Conservation (phyloP, 768 basidiomycete species). For the Pulveroboletus ravenelii region DNA sequence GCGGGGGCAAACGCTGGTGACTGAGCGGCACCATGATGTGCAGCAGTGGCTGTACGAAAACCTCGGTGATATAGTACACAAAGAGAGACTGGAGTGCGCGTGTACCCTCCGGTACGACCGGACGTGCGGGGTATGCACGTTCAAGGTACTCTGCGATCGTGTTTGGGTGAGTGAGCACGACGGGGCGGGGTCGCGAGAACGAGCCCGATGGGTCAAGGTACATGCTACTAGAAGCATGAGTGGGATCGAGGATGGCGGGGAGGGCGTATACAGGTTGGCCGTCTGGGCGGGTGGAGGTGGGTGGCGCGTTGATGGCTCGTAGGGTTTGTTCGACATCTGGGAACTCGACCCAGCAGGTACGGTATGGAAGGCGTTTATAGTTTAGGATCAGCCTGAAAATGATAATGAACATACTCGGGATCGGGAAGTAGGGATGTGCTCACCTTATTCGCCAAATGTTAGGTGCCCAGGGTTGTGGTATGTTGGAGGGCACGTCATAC, state of each 20-base stretch:
- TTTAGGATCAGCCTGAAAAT: constrained; percentile 64
- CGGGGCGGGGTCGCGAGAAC: constrained; percentile 39
- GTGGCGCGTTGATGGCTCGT: constrained; percentile 54
- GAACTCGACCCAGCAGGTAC: constrained; percentile 67
- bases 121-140: constrained; percentile 59
- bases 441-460: constrained; percentile 71
- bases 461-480: constrained; percentile 69
- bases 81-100: constrained; percentile 65
- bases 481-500: constrained; percentile 61
- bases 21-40: constrained; percentile 68
- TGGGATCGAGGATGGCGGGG: constrained; percentile 64
- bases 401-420: neutral
- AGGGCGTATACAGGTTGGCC: constrained; percentile 63
- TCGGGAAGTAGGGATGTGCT: constrained; percentile 2
- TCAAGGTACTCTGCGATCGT: constrained; percentile 73
- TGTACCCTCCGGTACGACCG: constrained; percentile 66
- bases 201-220: constrained; percentile 1
- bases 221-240: neutral
- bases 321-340: constrained; percentile 62
- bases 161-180: constrained; percentile 55
- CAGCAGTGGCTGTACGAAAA: constrained; percentile 60
- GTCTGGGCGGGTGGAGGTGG: constrained; percentile 48
- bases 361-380: constrained; percentile 66
- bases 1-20: constrained; percentile 55
- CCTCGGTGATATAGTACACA: constrained; percentile 64